Base-by-base conservation (phyloP, 2,329 filamentous ascomycete genomes). In the Ophiocordyceps robertsii region DNA sequence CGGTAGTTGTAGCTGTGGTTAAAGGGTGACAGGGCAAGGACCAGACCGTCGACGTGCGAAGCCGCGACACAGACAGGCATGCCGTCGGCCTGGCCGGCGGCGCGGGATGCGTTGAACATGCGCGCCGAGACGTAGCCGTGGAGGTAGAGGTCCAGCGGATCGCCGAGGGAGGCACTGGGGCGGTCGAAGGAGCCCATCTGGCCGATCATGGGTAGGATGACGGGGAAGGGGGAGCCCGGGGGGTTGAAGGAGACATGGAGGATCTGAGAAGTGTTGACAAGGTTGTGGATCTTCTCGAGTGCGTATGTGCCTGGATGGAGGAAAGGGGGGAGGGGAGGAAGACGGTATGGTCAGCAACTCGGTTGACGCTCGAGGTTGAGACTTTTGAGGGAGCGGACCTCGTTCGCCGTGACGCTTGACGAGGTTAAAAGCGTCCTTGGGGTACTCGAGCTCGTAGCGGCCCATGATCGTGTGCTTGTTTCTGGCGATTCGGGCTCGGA, bases 1-100 rank as follows among this genome's bases (percentile, higher is more conserved):
- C 85, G 84, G 65, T 92, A 94, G 67, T 93, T 90, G 68, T 86
- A 89, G 64, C 76, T 84, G 67, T 93, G 85, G 45, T 75, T 76
- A 65, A 85, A 84, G 12, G 86, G 83, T 0, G 86, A 87, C 13
- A 93, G 72, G 17, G 83, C 75, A 29, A 94, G 75, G 9, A 94
- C 79, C 41, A 92, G 67, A 33, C 86, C 87, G 63, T 94, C 85
- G 33, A 93, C 64, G 56, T 82, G 78, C 38, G 78, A 84, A 1
- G 83, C 83, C 19, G 81, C 73, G 30, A 92, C 68, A 54, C 77
- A 82, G 36, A 93, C 64, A 1, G 86, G 83, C 17, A 93, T 61
- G 10, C 81, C 80, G 21, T 67, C 53, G 3, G 39, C 40, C 1
- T 38, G 43, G 11, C 44, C 42, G 12, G 44, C 42, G 3, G 43